phyloP scores from a whole-genome alignment of 176 grass and related monocot genomes.

The Rhynchospora breviuscula region DNA sequence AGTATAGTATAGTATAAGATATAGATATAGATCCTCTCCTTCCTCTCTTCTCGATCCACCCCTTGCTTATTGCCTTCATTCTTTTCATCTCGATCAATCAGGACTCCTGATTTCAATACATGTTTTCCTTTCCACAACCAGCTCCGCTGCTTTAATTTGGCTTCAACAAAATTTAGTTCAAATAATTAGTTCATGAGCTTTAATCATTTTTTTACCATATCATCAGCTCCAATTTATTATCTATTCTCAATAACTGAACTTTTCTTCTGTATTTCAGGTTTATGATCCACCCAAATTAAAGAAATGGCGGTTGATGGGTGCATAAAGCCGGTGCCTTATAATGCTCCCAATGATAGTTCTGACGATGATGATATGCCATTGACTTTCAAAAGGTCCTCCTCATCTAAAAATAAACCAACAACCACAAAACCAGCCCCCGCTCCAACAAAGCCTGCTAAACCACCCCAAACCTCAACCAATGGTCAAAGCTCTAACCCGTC shows the following conservation, averaged over 20 bases:
- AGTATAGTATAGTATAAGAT: too few relatives aligned
- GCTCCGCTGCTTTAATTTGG: neutral
- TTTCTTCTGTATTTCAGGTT: conserved; percentile 6
- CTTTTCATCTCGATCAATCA: neutral
- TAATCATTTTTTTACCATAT: neutral
- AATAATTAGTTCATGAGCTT: neutral
- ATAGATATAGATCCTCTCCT: neutral
- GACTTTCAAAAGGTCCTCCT: conserved; percentile 31
- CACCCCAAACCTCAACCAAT: neutral
- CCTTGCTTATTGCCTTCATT: neutral
- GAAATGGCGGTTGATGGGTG: conserved; percentile 23
- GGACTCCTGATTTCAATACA: neutral
- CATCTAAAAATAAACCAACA: conserved; percentile 10
- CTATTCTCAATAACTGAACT: neutral
- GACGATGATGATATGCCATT: conserved; percentile 63
- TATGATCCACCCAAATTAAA: conserved; percentile 5
- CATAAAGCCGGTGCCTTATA: conserved; percentile 12
- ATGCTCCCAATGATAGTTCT: conserved; percentile 5
- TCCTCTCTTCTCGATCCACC: neutral
- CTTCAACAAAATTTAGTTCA: neutral
- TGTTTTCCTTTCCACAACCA: neutral
- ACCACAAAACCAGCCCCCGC: neutral
- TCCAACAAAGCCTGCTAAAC: conserved; percentile 8
- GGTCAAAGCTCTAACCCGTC: conserved; percentile 3
- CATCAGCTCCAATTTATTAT: neutral